A percentile compares a stretch with the other conserved stretches of the same genome.
These are phyloP conservation scores for Naganishia sp. DNA, from an alignment of 1,284 basidiomycete genomes.

Conservation along the genomic window DNA sequence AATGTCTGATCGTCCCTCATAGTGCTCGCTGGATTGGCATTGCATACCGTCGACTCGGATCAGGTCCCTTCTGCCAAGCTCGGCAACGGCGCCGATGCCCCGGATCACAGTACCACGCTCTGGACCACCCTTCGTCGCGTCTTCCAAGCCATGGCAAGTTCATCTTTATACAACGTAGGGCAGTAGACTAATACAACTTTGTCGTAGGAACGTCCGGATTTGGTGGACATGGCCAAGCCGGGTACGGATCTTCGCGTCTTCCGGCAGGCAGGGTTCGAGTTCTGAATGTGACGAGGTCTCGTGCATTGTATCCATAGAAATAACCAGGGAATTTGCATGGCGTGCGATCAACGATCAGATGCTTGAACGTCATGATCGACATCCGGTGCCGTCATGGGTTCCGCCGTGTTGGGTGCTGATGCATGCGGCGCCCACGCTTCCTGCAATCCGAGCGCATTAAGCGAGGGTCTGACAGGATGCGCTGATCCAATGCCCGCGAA, in stretches of 20 bases:
- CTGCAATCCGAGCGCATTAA: conserved; percentile 11
- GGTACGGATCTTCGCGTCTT: conserved; percentile 67
- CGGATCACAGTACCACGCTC: conserved; percentile 74
- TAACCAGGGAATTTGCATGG: background rate
- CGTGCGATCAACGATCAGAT: background rate
- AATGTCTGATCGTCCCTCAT: background rate
- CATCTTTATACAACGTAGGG: conserved; percentile 11
- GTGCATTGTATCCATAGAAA: conserved; percentile 11
- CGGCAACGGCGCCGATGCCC: conserved; percentile 36
- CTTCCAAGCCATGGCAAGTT: conserved; percentile 73
- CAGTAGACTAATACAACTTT: conserved; percentile 23
- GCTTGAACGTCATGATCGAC: conserved; percentile 17
- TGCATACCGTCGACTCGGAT: conserved; percentile 60
- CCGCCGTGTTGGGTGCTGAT: background rate
- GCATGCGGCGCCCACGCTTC: conserved; percentile 1
- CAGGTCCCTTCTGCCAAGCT: conserved; percentile 49
- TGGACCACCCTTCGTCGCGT: conserved; percentile 91
- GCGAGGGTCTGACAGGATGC: background rate
- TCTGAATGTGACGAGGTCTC: conserved; percentile 54
- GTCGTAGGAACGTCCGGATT: conserved; percentile 56
- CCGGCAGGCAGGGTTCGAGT: conserved; percentile 79
- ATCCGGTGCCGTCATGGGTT: conserved; percentile 24
- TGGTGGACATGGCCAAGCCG: conserved; percentile 58
- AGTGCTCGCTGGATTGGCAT: conserved; percentile 81
- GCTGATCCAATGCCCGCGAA: background rate